A percentile compares a stretch with the other conserved stretches of the same genome.
These are phyloP conservation scores for Yamadazyma sp. DNA, from an alignment of 805 yeast species.

Conservation along the genomic window DNA sequence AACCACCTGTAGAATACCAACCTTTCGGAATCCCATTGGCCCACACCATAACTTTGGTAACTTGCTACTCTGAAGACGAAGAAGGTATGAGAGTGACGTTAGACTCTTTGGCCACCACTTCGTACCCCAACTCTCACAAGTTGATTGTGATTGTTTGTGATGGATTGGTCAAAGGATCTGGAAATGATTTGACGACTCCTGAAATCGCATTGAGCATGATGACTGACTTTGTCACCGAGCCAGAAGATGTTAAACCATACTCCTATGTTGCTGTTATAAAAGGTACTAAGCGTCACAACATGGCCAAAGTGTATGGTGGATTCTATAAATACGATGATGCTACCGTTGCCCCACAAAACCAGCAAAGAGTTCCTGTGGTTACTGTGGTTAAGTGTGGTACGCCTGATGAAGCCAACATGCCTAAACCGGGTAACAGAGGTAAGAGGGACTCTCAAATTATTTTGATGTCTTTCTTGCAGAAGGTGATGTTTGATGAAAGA, in stretches of 20 bases:
- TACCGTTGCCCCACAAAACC: slow-evolving; percentile 76
- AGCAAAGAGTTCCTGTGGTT: slow-evolving; percentile 80
- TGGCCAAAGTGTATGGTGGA: slow-evolving; percentile 96
- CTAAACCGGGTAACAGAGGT: slow-evolving; percentile 89
- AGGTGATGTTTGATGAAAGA: slow-evolving; percentile 86
- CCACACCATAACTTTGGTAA: slow-evolving; percentile 52
- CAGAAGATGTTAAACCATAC: slow-evolving; percentile 73
- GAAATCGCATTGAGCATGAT: slow-evolving; percentile 87
- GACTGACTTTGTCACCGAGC: slow-evolving; percentile 64
- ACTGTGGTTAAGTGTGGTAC: slow-evolving; percentile 87
- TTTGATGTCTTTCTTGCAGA: slow-evolving; percentile 86
- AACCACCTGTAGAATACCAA: slow-evolving; percentile 85
- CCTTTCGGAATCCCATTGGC: slow-evolving; percentile 82
- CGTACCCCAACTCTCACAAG: slow-evolving; percentile 93
- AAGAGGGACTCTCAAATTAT: slow-evolving; percentile 93
- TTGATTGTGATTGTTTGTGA: slow-evolving; percentile 84
- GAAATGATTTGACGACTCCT: slow-evolving; percentile 84
- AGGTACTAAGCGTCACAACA: slow-evolving; percentile 92
- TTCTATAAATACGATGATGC: slow-evolving; percentile 81
- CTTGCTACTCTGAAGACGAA: slow-evolving; percentile 93
- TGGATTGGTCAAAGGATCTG: slow-evolving; percentile 92
- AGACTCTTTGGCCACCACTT: slow-evolving; percentile 93
- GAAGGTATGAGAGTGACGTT: slow-evolving; percentile 82
- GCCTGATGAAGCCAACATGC: slow-evolving; percentile 65
- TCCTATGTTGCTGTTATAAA: slow-evolving; percentile 96